Base-by-base conservation (phyloP, 768 basidiomycete genomes). In the Solioccasus polychromus region DNA sequence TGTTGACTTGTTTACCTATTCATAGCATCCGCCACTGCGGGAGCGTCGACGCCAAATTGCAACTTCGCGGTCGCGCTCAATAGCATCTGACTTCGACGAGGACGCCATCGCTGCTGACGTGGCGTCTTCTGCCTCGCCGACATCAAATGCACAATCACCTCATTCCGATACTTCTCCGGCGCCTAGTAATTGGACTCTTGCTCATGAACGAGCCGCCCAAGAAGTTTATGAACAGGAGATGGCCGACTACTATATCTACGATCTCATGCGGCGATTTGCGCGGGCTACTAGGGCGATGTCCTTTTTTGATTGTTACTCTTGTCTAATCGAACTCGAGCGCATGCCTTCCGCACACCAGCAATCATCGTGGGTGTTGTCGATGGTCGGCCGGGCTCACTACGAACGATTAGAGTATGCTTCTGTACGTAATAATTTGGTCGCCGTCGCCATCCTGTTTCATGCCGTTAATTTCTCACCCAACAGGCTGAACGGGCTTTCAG, bases 401-500 rank as follows among this genome's bases (percentile, higher is more conserved):
- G 96, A 98, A 67, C 77, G 80, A 64, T 78, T 86, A 49, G 86
- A 97, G 60, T 98, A 96, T 71, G 73, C 80, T 50, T 79, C 84
- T 68, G 94, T 97, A 70, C 65, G 92, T 66, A 51, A n/a, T n/a
- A n/a, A 68, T 44, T 23, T 45, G 23, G 41, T 39, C 44, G 11
- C 42, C 40, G 37, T n/a, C n/a, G n/a, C n/a, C n/a, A n/a, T n/a
- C n/a, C 35, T 30, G 31, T 52, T 35, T 45, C 44, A 37, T 20
- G 42, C 48, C 32, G 42, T 48, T 38, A 35, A 40, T 39, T 75
- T 22, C n/a, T 44, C 12, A 32, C 42, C 9, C 24, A 28, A 38
- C 22, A 96, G 94, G 90, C 95, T 30, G 88, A 92, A 61, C 82
- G 91, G 58, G 89, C 89, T 18, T 98, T 94, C 73, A 79, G 80